phyloP scores from a whole-genome alignment of 73 alveolate species.

The Paramecium biaurelia region DNA sequence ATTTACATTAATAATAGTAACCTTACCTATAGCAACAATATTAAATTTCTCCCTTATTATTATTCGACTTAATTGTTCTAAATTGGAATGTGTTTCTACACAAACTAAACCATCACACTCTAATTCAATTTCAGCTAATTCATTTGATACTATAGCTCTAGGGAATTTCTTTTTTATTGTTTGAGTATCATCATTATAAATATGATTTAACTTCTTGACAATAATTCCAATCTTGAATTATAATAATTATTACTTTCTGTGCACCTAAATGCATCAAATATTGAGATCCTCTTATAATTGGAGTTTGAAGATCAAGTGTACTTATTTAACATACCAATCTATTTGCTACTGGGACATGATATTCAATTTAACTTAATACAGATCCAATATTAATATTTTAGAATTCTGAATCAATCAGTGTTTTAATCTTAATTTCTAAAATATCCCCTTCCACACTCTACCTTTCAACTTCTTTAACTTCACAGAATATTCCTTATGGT shows the following conservation, averaged over 20 bases:
- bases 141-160: conserved; percentile 13
- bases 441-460: conserved; percentile 31
- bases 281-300: conserved; percentile 50
- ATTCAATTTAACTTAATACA: conserved; percentile 27
- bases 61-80: conserved; percentile 3
- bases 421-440: neutral
- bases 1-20: neutral
- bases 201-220: neutral
- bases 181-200: neutral
- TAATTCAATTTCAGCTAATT: conserved; percentile 48
- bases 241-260: neutral
- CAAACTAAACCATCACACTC: conserved; percentile 19
- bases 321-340: conserved; percentile 3
- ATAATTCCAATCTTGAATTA: neutral
- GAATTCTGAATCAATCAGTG: conserved; percentile 6
- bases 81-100: conserved; percentile 18
- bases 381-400: neutral
- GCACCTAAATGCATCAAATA: conserved; percentile 32
- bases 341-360: conserved; percentile 32
- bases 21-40: conserved; percentile 32
- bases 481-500: neutral
- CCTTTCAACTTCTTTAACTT: neutral
- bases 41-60: conserved; percentile 55
- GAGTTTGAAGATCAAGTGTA: conserved; percentile 35
- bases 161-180: neutral